These are phyloP conservation scores for Pythium brachiatum DNA, from an alignment of 352 stramenopile genomes.

Conservation along the genomic window DNA sequence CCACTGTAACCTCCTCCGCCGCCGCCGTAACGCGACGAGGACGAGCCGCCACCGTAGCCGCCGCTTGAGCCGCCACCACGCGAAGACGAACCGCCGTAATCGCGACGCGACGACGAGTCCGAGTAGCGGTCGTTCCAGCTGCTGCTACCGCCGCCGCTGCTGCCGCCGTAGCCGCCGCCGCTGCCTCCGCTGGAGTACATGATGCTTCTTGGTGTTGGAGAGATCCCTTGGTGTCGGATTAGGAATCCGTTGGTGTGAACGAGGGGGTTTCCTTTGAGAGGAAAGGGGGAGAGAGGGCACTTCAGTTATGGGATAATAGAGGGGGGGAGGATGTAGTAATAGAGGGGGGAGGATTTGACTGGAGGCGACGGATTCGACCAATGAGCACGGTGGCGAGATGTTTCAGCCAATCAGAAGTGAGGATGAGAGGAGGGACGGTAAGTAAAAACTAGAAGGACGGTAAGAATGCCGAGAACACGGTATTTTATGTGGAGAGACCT, in stretches of 20 bases:
- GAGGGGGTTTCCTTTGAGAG: constrained; percentile 15
- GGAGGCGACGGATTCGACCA: constrained; percentile 12
- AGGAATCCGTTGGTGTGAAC: neutral
- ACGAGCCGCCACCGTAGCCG: constrained; percentile 21
- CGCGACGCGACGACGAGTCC: constrained; percentile 72
- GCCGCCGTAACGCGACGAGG: constrained; percentile 39
- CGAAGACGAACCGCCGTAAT: constrained; percentile 40
- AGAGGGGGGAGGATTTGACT: constrained; percentile 20
- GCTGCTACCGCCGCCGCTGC: constrained; percentile 27
- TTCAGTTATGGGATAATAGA: constrained; percentile 18
- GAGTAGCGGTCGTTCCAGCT: constrained; percentile 62
- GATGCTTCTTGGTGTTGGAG: neutral
- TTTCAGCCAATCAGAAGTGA: constrained; percentile 6
- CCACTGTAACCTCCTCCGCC: constrained; percentile 28
- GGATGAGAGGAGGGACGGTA: neutral
- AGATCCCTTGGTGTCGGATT: neutral
- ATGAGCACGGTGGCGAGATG: neutral
- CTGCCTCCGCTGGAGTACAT: constrained; percentile 58
- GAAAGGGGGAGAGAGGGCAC: constrained; percentile 3
- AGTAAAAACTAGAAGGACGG: neutral
- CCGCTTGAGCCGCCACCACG: constrained; percentile 33
- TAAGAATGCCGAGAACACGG: neutral
- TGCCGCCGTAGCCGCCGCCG: constrained; percentile 20
- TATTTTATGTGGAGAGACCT: neutral
- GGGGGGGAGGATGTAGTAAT: constrained; percentile 10